These are phyloP conservation scores for Microdochium nivale DNA, from an alignment of 2,329 filamentous ascomycete genomes.

Conservation along the genomic window DNA sequence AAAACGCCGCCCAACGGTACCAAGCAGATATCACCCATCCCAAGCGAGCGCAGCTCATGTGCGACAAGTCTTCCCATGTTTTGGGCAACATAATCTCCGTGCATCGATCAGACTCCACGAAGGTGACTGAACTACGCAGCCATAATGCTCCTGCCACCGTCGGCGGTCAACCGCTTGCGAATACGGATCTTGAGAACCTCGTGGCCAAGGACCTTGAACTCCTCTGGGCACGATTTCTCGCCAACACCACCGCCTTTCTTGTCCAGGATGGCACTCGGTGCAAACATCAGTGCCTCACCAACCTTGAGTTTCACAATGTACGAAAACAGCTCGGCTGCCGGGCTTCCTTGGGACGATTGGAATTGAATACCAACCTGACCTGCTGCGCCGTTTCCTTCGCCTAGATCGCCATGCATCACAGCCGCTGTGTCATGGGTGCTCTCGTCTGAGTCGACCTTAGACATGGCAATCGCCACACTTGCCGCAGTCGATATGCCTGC, in stretches of 20 bases:
- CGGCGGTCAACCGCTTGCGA: slow-evolving; percentile 28
- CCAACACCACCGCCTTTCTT: slow-evolving; percentile 4
- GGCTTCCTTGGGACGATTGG: slow-evolving; percentile 1
- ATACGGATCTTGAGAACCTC: slow-evolving; percentile 27
- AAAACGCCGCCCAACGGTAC: background rate
- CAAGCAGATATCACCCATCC: background rate
- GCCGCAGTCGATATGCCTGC: slow-evolving; percentile 28
- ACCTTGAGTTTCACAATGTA: slow-evolving; percentile 36
- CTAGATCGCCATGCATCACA: slow-evolving; percentile 6
- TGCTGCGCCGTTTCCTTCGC: slow-evolving; percentile 15
- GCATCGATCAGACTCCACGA: background rate
- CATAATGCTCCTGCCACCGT: slow-evolving; percentile 32
- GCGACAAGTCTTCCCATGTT: background rate
- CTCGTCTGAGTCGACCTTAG: slow-evolving; percentile 11
- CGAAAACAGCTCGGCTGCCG: slow-evolving; percentile 24
- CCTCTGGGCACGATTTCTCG: background rate
- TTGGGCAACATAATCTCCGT: background rate
- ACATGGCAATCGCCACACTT: background rate
- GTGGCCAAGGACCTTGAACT: slow-evolving; percentile 13
- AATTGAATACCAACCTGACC: slow-evolving; percentile 7
- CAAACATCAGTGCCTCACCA: slow-evolving; percentile 40
- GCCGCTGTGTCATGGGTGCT: background rate
- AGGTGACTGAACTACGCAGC: slow-evolving; percentile 7
- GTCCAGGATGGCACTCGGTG: slow-evolving; percentile 31
- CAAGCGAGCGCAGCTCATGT: too few species aligned